A percentile compares a stretch with the other conserved stretches of the same genome.
phyloP scores from a whole-genome alignment of 2,329 filamentous ascomycete genomes.

The Chrysoporthe austroafricana region DNA sequence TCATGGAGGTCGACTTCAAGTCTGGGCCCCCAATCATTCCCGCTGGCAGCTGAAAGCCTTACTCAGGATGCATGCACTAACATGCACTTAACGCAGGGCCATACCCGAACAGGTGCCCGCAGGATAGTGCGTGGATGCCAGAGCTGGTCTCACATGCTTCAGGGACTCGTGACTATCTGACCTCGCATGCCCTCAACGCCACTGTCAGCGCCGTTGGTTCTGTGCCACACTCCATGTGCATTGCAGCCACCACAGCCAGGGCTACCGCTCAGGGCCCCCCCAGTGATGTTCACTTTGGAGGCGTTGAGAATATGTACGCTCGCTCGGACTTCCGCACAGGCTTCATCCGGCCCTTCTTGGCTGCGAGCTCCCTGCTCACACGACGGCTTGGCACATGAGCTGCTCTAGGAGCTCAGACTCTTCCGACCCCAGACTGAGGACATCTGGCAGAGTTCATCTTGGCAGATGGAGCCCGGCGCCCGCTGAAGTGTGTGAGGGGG shows the following conservation, averaged over 20 bases:
- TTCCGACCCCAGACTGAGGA: neutral
- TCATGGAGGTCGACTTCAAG: too few relatives aligned
- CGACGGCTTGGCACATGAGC: slow-evolving; percentile 8
- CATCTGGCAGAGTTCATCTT: neutral
- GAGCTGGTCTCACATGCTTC: neutral
- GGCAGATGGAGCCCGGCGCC: neutral
- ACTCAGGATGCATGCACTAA: neutral
- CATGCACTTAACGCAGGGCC: neutral
- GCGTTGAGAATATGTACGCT: neutral
- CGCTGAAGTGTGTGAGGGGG: neutral
- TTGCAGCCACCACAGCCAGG: neutral
- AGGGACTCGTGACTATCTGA: neutral
- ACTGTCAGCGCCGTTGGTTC: neutral
- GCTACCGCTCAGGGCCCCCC: too few relatives aligned
- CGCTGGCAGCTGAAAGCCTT: neutral
- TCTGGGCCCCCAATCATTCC: too few relatives aligned
- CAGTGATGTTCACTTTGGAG: too few relatives aligned
- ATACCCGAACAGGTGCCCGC: too few relatives aligned
- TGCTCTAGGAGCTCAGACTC: neutral
- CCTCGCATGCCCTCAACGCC: neutral
- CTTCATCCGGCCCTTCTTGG: slow-evolving; percentile 4
- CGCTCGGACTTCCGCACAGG: neutral
- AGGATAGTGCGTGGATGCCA: neutral
- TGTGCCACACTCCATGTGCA: neutral
- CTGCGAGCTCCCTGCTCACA: slow-evolving; percentile 9